Percentiles rank a stretch among this genome's conserved stretches.
Conservation (phyloP, 371 early-diverging fungal species). For the Sporodiniella umbellata region DNA sequence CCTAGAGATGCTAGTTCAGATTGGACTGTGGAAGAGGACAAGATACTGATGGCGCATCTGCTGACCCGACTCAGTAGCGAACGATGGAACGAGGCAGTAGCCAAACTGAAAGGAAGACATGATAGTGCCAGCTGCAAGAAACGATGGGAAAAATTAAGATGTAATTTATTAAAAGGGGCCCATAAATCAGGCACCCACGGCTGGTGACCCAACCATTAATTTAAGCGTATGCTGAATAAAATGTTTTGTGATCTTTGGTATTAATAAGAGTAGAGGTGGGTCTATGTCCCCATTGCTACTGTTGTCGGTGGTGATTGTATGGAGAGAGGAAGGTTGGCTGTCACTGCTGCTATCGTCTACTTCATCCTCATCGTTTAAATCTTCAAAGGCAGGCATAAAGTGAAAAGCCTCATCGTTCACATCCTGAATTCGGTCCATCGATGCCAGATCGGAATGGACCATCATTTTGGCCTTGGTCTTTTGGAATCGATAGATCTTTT, state of each 20-base stretch:
- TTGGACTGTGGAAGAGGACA: constrained; percentile 27
- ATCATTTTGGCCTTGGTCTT: constrained; percentile 10
- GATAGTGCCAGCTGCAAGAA: constrained; percentile 10
- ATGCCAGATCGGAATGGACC: constrained; percentile 11
- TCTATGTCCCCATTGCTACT: neutral
- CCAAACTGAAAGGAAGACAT: constrained; percentile 19
- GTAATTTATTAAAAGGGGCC: constrained; percentile 19
- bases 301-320: neutral
- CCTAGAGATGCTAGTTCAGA: constrained; percentile 10
- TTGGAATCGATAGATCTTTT: constrained; percentile 30
- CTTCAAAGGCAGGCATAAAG: constrained; percentile 11
- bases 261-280: neutral
- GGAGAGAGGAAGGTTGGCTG: neutral
- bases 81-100: constrained; percentile 22
- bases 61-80: constrained; percentile 19
- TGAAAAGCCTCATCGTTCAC: constrained; percentile 19
- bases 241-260: neutral
- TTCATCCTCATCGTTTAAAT: neutral
- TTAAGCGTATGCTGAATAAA: neutral
- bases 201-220: constrained; percentile 6
- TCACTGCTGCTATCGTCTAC: neutral
- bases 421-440: constrained; percentile 6
- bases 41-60: constrained; percentile 23
- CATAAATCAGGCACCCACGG: constrained; percentile 18
- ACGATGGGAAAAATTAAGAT: constrained; percentile 20